Conservation (phyloP, 176 grass and related monocot genomes). For the Oryza meridionalis region DNA sequence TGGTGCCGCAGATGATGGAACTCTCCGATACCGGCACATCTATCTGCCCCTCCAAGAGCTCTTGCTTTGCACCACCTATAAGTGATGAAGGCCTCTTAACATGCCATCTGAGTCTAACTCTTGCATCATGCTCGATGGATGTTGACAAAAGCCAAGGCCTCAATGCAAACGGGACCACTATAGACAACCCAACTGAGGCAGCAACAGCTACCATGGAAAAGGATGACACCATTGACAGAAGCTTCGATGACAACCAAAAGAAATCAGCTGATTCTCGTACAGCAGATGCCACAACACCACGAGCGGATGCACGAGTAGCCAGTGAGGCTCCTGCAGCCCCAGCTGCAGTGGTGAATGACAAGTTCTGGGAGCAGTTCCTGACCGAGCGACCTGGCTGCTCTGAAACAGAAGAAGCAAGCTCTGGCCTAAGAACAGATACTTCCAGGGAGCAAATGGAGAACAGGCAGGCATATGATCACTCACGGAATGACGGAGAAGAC, state of each 20-base stretch:
- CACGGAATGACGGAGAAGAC: conserved; percentile 34
- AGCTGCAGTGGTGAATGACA: conserved; percentile 67
- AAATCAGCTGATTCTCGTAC: background rate
- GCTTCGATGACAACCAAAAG: conserved; percentile 28
- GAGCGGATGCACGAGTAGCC: conserved; percentile 10
- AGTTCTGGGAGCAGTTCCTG: conserved; percentile 98
- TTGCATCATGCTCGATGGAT: conserved; percentile 68
- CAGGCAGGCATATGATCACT: conserved; percentile 25
- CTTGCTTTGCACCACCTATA: conserved; percentile 37
- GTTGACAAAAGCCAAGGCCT: conserved; percentile 30
- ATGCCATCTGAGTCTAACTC: conserved; percentile 81
- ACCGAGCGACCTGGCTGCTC: conserved; percentile 76
- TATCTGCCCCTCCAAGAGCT: conserved; percentile 56
- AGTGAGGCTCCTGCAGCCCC: conserved; percentile 48
- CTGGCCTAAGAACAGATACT: conserved; percentile 49
- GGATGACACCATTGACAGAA: conserved; percentile 19
- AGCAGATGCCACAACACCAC: conserved; percentile 6
- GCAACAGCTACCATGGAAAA: conserved; percentile 31
- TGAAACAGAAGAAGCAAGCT: conserved; percentile 69
- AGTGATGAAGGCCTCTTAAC: conserved; percentile 54
- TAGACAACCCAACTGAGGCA: background rate
- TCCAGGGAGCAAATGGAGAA: conserved; percentile 34
- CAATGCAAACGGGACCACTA: conserved; percentile 38
- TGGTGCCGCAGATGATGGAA: conserved; percentile 52
- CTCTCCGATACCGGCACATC: conserved; percentile 65